Evolutionary conservation across 371 early-diverging fungal species (phyloP).

Genomic region (Mucor circinelloides): DNA sequence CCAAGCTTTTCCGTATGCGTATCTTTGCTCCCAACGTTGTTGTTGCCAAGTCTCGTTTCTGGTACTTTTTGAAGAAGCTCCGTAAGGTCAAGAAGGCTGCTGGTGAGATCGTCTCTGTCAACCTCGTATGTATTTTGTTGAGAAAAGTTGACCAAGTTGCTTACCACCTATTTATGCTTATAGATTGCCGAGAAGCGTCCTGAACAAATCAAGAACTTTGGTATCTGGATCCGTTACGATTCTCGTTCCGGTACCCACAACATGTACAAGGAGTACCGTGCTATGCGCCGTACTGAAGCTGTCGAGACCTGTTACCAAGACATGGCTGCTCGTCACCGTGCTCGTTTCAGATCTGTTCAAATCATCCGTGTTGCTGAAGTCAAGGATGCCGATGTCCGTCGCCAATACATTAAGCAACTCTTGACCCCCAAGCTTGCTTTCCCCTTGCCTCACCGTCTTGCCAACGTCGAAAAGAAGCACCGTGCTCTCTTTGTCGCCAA

Average conservation of each 20-base stretch:
- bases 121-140: constrained; percentile 65
- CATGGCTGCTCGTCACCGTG: constrained; percentile 99
- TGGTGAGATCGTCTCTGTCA: constrained; percentile 96
- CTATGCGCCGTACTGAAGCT: constrained; percentile 92
- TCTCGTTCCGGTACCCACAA: constrained; percentile 99
- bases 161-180: too few species aligned
- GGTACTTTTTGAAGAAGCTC: constrained; percentile 98
- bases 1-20: constrained; percentile 98
- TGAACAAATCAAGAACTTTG: constrained; percentile 96
- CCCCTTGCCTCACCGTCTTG: constrained; percentile 97
- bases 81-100: constrained; percentile 99
- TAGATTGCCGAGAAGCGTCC: constrained; percentile 96
- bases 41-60: constrained; percentile 98
- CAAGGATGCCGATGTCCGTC: constrained; percentile 88
- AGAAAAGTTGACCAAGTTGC: too few species aligned
- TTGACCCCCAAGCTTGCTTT: constrained; percentile 87
- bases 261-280: constrained; percentile 99
- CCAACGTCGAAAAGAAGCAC: constrained; percentile 70
- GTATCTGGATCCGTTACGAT: constrained; percentile 99
- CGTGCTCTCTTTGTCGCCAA: constrained; percentile 85
- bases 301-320: constrained; percentile 98
- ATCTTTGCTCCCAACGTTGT: constrained; percentile 99
- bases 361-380: constrained; percentile 97
- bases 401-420: constrained; percentile 97
- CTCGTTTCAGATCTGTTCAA: constrained; percentile 96